These are phyloP conservation scores for Lactarius hengduanensis DNA, from an alignment of 768 basidiomycete species.

Conservation along the genomic window DNA sequence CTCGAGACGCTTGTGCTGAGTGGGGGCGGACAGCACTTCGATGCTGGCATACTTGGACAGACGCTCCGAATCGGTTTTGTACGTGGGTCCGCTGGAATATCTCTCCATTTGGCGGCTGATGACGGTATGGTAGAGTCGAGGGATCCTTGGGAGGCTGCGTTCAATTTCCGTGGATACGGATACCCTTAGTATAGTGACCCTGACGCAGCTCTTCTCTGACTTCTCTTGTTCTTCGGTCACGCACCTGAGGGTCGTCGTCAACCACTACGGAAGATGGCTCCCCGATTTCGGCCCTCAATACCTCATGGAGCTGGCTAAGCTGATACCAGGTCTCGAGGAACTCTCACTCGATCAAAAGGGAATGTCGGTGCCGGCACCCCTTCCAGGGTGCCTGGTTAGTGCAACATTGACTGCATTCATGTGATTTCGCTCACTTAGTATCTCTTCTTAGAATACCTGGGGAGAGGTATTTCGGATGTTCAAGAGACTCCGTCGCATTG, in stretches of 20 bases:
- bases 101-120: conserved; percentile 3
- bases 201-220: conserved; percentile 16
- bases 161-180: conserved; percentile 10
- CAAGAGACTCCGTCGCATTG: conserved; percentile 23
- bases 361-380: background rate
- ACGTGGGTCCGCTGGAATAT: background rate
- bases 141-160: conserved; percentile 15
- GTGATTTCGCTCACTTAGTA: background rate
- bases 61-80: conserved; percentile 16
- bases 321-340: conserved; percentile 19
- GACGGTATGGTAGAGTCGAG: background rate
- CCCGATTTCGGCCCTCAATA: conserved; percentile 16
- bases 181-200: background rate
- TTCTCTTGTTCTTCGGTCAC: conserved; percentile 19
- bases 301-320: conserved; percentile 7
- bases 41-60: conserved; percentile 10
- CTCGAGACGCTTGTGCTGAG: conserved; percentile 19
- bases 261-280: conserved; percentile 14
- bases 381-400: conserved; percentile 21
- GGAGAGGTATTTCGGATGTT: conserved; percentile 19
- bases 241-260: conserved; percentile 19
- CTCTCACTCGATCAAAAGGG: conserved; percentile 21
- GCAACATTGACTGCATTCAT: background rate
- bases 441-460: conserved; percentile 13
- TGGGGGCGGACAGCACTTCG: background rate